A percentile compares a stretch with the other conserved stretches of the same genome.
phyloP scores from a whole-genome alignment of 306 rosid species.

The Morella rubra region DNA sequence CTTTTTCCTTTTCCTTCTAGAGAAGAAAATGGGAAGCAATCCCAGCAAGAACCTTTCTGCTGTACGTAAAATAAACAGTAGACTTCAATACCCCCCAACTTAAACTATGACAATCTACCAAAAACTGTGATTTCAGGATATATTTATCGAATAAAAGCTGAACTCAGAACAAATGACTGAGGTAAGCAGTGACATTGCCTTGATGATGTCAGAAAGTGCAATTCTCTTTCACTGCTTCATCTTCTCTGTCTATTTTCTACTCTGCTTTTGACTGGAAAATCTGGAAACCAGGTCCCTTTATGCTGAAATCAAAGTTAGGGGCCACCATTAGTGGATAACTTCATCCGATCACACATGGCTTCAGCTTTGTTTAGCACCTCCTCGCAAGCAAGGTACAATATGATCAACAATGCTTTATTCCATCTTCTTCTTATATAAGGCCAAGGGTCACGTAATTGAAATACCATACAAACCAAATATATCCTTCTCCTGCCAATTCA shows the following conservation, averaged over 20 bases:
- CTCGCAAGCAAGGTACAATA: slow-evolving; percentile 76
- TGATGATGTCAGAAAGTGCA: neutral
- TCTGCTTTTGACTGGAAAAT: slow-evolving; percentile 20
- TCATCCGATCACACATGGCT: slow-evolving; percentile 33
- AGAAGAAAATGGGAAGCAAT: neutral
- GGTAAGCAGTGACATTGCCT: neutral
- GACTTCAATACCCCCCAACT: too few species aligned
- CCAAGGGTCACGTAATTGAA: slow-evolving; percentile 1
- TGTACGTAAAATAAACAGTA: too few species aligned
- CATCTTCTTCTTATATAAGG: slow-evolving; percentile 41
- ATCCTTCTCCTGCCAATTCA: neutral
- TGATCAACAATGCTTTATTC: slow-evolving; percentile 65
- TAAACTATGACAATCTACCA: too few species aligned
- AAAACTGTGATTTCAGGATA: too few species aligned
- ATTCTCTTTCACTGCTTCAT: neutral
- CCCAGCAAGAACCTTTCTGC: neutral
- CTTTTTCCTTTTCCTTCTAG: neutral
- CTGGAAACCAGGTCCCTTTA: slow-evolving; percentile 13
- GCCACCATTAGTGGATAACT: slow-evolving; percentile 16
- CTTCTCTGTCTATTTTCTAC: neutral
- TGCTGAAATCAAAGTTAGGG: slow-evolving; percentile 11
- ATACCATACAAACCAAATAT: slow-evolving; percentile 24
- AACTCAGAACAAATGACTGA: neutral
- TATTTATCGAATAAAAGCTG: too few species aligned
- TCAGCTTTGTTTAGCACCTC: slow-evolving; percentile 56